Conservation (phyloP, 208 protist genomes). For the Leptomonas seymouri region DNA sequence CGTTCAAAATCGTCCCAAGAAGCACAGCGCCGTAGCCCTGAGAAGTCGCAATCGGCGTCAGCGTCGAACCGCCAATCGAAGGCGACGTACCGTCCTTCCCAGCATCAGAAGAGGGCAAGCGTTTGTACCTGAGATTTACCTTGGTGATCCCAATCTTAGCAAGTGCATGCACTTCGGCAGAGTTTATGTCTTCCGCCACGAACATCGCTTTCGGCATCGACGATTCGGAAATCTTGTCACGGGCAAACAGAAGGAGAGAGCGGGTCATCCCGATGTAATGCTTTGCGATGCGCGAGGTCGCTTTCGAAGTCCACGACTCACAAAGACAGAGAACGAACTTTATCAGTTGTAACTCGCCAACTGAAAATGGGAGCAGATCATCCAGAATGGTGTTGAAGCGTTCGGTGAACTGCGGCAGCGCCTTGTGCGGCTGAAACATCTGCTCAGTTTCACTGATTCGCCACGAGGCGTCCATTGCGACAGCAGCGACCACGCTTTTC, state of each 20-base stretch:
- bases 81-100: background rate
- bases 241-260: slow-evolving; percentile 23
- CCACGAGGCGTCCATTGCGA: slow-evolving; percentile 9
- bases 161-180: slow-evolving; percentile 23
- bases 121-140: slow-evolving; percentile 8
- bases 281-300: background rate
- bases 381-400: slow-evolving; percentile 17
- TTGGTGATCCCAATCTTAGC: slow-evolving; percentile 30
- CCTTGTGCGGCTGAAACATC: slow-evolving; percentile 12
- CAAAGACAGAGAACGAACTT: slow-evolving; percentile 26
- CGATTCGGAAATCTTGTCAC: slow-evolving; percentile 14
- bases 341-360: slow-evolving; percentile 28
- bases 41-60: background rate
- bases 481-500: slow-evolving; percentile 20
- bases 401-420: slow-evolving; percentile 17
- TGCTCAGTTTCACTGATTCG: background rate
- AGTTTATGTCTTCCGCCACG: slow-evolving; percentile 13
- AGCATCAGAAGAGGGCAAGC: too few species aligned
- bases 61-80: background rate
- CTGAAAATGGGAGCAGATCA: slow-evolving; percentile 16
- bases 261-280: slow-evolving; percentile 2
- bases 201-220: slow-evolving; percentile 9
- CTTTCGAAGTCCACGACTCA: background rate
- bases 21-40: slow-evolving; percentile 44
- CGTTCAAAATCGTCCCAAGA: slow-evolving; percentile 43